A percentile compares a stretch with the other conserved stretches of the same genome.
Evolutionary conservation across 768 basidiomycete species (phyloP).

Genomic region (Leccinellum luteum): DNA sequence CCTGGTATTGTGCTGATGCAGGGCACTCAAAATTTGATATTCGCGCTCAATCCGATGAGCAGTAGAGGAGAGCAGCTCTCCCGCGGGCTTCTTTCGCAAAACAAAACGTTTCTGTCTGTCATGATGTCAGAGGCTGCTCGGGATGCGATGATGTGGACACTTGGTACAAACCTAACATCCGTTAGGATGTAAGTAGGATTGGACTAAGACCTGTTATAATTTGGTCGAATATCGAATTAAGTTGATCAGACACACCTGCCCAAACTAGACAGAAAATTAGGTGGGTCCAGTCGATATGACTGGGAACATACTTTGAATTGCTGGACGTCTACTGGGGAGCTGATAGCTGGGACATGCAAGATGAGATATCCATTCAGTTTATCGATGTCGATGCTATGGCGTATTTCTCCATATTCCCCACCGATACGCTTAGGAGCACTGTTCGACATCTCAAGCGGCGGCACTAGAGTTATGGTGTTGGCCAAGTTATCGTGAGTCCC

Average conservation of each 20-base stretch:
- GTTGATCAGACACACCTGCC: constrained; percentile 58
- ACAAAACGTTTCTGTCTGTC: constrained; percentile 65
- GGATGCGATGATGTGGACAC: background rate
- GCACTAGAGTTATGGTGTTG: background rate
- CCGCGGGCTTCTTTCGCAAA: constrained; percentile 90
- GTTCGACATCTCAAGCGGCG: constrained; percentile 17
- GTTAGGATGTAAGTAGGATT: constrained; percentile 96
- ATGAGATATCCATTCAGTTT: constrained; percentile 67
- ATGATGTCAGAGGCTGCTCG: constrained; percentile 1
- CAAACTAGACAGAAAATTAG: constrained; percentile 55
- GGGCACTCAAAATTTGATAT: constrained; percentile 73
- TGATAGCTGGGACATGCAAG: constrained; percentile 51
- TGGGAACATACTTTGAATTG: constrained; percentile 79
- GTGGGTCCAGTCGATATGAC: background rate
- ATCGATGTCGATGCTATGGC: constrained; percentile 64
- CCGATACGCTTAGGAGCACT: constrained; percentile 50
- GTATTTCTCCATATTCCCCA: constrained; percentile 71
- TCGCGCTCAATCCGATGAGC: constrained; percentile 97
- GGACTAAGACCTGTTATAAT: constrained; percentile 49
- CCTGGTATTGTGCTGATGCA: constrained; percentile 69
- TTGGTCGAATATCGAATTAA: background rate
- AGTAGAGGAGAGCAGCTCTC: constrained; percentile 81
- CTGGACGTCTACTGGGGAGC: constrained; percentile 71
- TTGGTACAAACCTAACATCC: constrained; percentile 56
- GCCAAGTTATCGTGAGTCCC: background rate